These are phyloP conservation scores for Auricularia auricula-judae DNA, from an alignment of 768 basidiomycete species.

Conservation along the genomic window DNA sequence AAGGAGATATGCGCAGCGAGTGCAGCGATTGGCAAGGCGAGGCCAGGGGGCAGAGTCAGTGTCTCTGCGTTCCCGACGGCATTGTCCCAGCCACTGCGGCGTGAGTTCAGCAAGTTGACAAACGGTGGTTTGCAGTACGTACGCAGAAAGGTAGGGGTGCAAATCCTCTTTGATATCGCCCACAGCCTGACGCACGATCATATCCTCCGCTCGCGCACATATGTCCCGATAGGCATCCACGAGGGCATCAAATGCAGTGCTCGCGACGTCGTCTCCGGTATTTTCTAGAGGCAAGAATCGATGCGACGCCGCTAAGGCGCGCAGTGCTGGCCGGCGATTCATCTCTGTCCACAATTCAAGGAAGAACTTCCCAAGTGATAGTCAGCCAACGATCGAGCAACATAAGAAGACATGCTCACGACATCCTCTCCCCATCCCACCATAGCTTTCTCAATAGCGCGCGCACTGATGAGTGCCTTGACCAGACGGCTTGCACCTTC, in stretches of 20 bases:
- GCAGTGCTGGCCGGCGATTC: conserved; percentile 44
- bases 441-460: conserved; percentile 59
- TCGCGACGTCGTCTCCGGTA: conserved; percentile 31
- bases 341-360: conserved; percentile 83
- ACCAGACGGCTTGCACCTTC: conserved; percentile 75
- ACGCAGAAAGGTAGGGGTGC: conserved; percentile 57
- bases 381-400: not conserved
- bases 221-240: conserved; percentile 52
- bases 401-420: conserved; percentile 34
- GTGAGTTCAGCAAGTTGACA: not conserved
- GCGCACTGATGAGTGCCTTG: conserved; percentile 76
- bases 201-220: conserved; percentile 66
- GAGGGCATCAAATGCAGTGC: conserved; percentile 73
- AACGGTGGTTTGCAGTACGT: conserved; percentile 22
- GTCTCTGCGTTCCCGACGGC: conserved; percentile 20
- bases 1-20: conserved; percentile 70
- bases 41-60: conserved; percentile 53
- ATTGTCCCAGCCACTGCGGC: conserved; percentile 17
- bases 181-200: conserved; percentile 74
- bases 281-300: conserved; percentile 32
- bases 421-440: conserved; percentile 82
- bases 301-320: conserved; percentile 38
- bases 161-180: conserved; percentile 71
- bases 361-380: conserved; percentile 55
- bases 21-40: conserved; percentile 66